A percentile compares a stretch with the other conserved stretches of the same genome.
Conservation (phyloP, 2,329 filamentous ascomycete species). For the Ceratocystiopsis brevicomis region DNA sequence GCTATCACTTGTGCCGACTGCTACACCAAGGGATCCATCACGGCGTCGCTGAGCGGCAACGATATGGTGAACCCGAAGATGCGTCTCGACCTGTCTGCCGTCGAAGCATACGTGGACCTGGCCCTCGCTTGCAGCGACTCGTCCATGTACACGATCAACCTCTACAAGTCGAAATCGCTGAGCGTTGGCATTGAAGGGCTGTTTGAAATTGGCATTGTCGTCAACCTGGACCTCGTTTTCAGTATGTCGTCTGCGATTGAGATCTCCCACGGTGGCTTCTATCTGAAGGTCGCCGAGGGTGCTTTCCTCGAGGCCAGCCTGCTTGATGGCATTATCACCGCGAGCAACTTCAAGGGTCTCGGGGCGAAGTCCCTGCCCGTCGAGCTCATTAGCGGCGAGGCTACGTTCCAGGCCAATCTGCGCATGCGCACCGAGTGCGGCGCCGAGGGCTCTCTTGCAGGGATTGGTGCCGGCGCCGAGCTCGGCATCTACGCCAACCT, state of each 20-base stretch:
- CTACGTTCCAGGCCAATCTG: slow-evolving; percentile 28
- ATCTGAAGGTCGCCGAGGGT: slow-evolving; percentile 29
- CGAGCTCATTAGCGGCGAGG: slow-evolving; percentile 25
- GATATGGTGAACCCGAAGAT: slow-evolving; percentile 22
- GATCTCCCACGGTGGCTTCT: slow-evolving; percentile 29
- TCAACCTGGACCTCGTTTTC: slow-evolving; percentile 33
- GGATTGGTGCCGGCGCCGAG: slow-evolving; percentile 23
- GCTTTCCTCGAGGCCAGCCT: slow-evolving; percentile 23
- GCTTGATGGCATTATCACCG: slow-evolving; percentile 24
- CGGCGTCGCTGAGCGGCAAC: slow-evolving; percentile 22
- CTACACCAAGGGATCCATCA: slow-evolving; percentile 29
- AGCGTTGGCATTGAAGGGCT: slow-evolving; percentile 24
- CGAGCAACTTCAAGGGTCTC: slow-evolving; percentile 25
- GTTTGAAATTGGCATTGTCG: slow-evolving; percentile 21
- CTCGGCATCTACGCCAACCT: slow-evolving; percentile 31
- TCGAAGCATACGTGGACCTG: slow-evolving; percentile 33
- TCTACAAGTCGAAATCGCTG: slow-evolving; percentile 26
- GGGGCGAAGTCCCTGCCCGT: slow-evolving; percentile 27
- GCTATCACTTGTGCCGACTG: slow-evolving; percentile 26
- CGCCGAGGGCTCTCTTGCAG: slow-evolving; percentile 16
- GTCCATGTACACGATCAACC: slow-evolving; percentile 30
- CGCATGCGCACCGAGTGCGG: slow-evolving; percentile 30
- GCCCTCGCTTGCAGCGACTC: slow-evolving; percentile 25
- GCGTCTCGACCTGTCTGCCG: slow-evolving; percentile 26
- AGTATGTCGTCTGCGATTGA: slow-evolving; percentile 28